Percentiles rank a stretch among this genome's conserved stretches.
Evolutionary conservation across 805 yeast species (phyloP).

Genomic region (Metschnikowia borealis): DNA sequence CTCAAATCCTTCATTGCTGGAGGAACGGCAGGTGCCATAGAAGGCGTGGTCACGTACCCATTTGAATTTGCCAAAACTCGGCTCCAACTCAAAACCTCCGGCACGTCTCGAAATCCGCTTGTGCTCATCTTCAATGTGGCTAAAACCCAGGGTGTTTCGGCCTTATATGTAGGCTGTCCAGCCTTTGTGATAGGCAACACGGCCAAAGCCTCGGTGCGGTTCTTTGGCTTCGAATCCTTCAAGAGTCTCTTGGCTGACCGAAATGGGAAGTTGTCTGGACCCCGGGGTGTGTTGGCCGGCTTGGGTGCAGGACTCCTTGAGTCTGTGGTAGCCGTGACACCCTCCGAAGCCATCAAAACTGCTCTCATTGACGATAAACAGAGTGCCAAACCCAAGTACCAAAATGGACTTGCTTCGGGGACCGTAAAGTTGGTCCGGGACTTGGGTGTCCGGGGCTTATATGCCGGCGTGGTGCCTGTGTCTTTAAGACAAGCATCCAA

Average conservation of each 20-base stretch:
- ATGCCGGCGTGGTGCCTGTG: constrained; percentile 88
- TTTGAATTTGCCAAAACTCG: constrained; percentile 96
- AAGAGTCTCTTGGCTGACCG: constrained; percentile 73
- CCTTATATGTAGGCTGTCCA: constrained; percentile 93
- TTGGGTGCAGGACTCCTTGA: constrained; percentile 94
- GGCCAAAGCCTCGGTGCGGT: constrained; percentile 92
- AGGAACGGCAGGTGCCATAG: constrained; percentile 94
- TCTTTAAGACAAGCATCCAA: constrained; percentile 94
- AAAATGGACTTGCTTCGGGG: constrained; percentile 57
- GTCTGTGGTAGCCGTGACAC: constrained; percentile 90
- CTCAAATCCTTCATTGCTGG: constrained; percentile 87
- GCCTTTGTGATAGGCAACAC: constrained; percentile 96
- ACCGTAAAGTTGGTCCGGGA: constrained; percentile 64
- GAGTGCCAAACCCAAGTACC: constrained; percentile 71
- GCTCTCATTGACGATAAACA: constrained; percentile 93
- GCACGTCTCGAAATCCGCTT: constrained; percentile 76
- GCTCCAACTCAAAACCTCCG: constrained; percentile 68
- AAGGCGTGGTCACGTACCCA: constrained; percentile 89
- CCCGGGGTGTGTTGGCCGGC: constrained; percentile 94
- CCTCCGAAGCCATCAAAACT: constrained; percentile 94
- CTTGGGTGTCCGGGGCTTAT: constrained; percentile 77
- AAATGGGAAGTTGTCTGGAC: constrained; percentile 82
- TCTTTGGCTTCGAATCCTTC: constrained; percentile 87
- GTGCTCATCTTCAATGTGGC: constrained; percentile 73
- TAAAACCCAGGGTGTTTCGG: constrained; percentile 68